Evolutionary conservation across 495 filamentous ascomycete genomes (phyloP).

Genomic region (Aspergillus incahuasiensis): DNA sequence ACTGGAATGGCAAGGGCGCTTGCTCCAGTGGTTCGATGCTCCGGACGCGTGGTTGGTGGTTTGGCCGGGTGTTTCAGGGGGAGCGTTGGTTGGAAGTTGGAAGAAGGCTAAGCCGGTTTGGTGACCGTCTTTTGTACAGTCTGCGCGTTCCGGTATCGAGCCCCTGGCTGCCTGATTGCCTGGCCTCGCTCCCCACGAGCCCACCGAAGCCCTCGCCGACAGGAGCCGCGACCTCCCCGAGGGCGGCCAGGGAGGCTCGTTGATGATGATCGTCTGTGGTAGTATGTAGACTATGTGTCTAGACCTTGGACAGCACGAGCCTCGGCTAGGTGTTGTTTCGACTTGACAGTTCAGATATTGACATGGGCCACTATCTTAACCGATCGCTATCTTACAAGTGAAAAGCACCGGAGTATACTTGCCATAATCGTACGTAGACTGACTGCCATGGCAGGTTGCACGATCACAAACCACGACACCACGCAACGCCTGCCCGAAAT

Average conservation of each 20-base stretch:
- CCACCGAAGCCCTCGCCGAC: not conserved
- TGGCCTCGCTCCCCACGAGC: conserved; percentile 19
- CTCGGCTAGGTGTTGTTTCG: not conserved
- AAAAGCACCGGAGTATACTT: not conserved
- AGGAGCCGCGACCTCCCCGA: not conserved
- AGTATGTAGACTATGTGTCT: not conserved
- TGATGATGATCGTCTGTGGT: conserved; percentile 26
- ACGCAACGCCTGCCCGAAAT: not conserved
- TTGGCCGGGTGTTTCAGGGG: conserved; percentile 5
- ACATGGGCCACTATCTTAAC: not conserved
- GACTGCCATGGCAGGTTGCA: not conserved
- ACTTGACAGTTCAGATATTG: not conserved
- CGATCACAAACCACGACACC: not conserved
- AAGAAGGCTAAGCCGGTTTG: not conserved
- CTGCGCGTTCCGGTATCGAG: not conserved
- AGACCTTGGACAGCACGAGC: no score
- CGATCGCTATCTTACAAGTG: not conserved
- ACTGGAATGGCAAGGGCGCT: conserved; percentile 16
- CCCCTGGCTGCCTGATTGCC: conserved; percentile 26
- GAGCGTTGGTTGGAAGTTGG: not conserved
- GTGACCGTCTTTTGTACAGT: not conserved
- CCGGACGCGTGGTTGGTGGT: conserved; percentile 5
- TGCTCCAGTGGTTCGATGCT: conserved; percentile 24
- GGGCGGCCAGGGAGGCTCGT: conserved; percentile 4
- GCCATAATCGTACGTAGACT: not conserved